These are phyloP conservation scores for Trichoderma harzianum DNA, from an alignment of 2,329 filamentous ascomycete species.

Conservation along the genomic window DNA sequence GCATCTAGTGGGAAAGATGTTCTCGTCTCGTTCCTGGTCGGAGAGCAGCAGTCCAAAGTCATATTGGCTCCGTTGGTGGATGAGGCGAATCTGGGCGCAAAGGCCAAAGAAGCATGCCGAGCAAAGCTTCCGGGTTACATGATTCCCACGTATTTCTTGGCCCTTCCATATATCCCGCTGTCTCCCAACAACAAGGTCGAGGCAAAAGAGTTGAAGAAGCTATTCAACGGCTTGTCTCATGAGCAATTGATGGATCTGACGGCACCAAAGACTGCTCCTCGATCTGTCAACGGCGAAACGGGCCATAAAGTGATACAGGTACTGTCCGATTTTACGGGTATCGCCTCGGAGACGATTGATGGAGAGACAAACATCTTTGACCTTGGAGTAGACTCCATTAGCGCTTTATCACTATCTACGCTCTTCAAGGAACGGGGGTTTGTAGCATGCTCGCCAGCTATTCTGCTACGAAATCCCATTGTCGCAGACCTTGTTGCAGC, in stretches of 20 bases:
- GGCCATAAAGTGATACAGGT: conserved; percentile 50
- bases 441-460: conserved; percentile 55
- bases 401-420: conserved; percentile 67
- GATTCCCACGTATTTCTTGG: conserved; percentile 81
- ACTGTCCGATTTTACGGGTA: conserved; percentile 51
- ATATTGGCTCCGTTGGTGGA: conserved; percentile 28
- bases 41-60: neutral
- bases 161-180: conserved; percentile 68
- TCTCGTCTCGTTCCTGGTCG: conserved; percentile 69
- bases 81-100: conserved; percentile 38
- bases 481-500: conserved; percentile 45
- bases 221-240: conserved; percentile 61
- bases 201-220: conserved; percentile 59
- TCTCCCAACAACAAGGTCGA: conserved; percentile 91
- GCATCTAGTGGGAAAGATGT: conserved; percentile 73
- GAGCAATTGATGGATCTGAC: conserved; percentile 60
- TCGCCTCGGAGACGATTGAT: conserved; percentile 43
- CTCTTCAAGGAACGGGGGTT: conserved; percentile 63
- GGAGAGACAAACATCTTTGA: conserved; percentile 72
- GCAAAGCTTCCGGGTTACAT: conserved; percentile 76
- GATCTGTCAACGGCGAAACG: conserved; percentile 29
- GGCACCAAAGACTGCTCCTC: conserved; percentile 23
- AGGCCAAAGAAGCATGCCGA: conserved; percentile 61
- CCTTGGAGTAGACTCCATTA: conserved; percentile 84
- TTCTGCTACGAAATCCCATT: conserved; percentile 62